These are phyloP conservation scores for Sutorius eximius DNA, from an alignment of 1,284 basidiomycete species.

Conservation along the genomic window DNA sequence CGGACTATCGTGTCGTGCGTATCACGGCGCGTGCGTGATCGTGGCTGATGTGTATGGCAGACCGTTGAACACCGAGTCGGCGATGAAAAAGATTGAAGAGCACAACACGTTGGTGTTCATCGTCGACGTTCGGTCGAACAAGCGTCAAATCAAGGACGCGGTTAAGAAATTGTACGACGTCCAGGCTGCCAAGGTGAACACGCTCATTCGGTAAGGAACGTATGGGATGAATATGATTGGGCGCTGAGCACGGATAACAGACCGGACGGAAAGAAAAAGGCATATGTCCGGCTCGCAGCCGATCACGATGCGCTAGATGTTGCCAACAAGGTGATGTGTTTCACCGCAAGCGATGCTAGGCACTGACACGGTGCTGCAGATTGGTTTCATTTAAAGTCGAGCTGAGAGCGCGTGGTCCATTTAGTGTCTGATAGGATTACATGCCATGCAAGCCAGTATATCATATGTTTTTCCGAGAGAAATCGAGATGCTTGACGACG, in stretches of 20 bases:
- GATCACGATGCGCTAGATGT: slow-evolving; percentile 98
- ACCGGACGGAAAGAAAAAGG: slow-evolving; percentile 99
- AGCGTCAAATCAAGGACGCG: slow-evolving; percentile 98
- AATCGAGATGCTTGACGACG: not conserved
- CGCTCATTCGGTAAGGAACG: slow-evolving; percentile 83
- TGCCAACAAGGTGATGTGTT: slow-evolving; percentile 85
- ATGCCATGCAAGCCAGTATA: not conserved
- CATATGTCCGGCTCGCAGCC: slow-evolving; percentile 91
- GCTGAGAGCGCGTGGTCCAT: not conserved
- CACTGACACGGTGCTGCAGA: slow-evolving; percentile 42
- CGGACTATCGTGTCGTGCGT: slow-evolving; percentile 86
- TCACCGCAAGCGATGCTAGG: not conserved
- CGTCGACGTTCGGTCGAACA: slow-evolving; percentile 93
- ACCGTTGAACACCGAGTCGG: slow-evolving; percentile 81
- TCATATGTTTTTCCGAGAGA: not conserved
- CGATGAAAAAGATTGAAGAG: slow-evolving; percentile 99
- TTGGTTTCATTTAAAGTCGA: slow-evolving; percentile 74
- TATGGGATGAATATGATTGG: not conserved
- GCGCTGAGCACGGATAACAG: slow-evolving; percentile 41
- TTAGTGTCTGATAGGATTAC: slow-evolving; percentile 1
- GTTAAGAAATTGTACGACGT: slow-evolving; percentile 99
- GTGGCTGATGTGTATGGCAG: slow-evolving; percentile 33
- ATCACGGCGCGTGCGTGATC: slow-evolving; percentile 9
- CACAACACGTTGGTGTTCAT: slow-evolving; percentile 99
- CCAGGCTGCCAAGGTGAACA: slow-evolving; percentile 95